A percentile compares a stretch with the other conserved stretches of the same genome.
Conservation (phyloP, 2,329 filamentous ascomycete species). For the Knoxdaviesia capensis region DNA sequence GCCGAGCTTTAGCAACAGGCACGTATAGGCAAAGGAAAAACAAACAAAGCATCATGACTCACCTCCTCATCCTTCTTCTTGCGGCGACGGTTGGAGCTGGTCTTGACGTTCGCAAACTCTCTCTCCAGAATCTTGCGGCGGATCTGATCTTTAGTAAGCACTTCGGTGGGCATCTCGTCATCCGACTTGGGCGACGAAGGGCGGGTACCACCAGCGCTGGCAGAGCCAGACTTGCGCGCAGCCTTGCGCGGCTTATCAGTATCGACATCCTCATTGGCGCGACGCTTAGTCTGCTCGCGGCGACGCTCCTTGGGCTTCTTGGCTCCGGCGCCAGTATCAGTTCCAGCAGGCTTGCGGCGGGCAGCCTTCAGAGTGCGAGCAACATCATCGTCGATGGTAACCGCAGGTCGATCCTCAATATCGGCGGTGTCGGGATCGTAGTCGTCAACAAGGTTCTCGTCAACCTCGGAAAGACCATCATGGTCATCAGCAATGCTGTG, state of each 20-base stretch:
- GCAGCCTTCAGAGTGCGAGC: slow-evolving; percentile 41
- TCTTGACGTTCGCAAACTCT: slow-evolving; percentile 74
- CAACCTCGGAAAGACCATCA: slow-evolving; percentile 44
- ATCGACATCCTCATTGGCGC: slow-evolving; percentile 19
- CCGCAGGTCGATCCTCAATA: slow-evolving; percentile 35
- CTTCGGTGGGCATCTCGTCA: slow-evolving; percentile 60
- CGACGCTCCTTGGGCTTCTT: slow-evolving; percentile 62
- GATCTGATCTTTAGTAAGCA: slow-evolving; percentile 66
- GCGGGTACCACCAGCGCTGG: slow-evolving; percentile 22
- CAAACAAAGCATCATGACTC: not conserved
- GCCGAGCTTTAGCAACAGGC: no score
- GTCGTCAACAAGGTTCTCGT: slow-evolving; percentile 49
- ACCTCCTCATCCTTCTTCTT: slow-evolving; percentile 37
- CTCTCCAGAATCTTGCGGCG: slow-evolving; percentile 67
- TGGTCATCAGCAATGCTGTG: slow-evolving; percentile 33
- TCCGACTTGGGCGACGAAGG: slow-evolving; percentile 34
- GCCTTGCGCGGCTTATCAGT: slow-evolving; percentile 27
- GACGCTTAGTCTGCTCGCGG: slow-evolving; percentile 41
- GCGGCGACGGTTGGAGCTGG: slow-evolving; percentile 50
- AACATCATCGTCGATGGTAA: slow-evolving; percentile 48
- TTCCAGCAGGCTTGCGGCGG: slow-evolving; percentile 37
- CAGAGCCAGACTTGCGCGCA: slow-evolving; percentile 22
- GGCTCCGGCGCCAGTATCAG: slow-evolving; percentile 32
- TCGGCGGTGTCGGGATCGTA: slow-evolving; percentile 45
- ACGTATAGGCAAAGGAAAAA: not conserved